Evolutionary conservation across 2,329 filamentous ascomycete genomes (phyloP), one percentile per base, ranked within the genome.

Genomic region (Daldinia sp.): DNA sequence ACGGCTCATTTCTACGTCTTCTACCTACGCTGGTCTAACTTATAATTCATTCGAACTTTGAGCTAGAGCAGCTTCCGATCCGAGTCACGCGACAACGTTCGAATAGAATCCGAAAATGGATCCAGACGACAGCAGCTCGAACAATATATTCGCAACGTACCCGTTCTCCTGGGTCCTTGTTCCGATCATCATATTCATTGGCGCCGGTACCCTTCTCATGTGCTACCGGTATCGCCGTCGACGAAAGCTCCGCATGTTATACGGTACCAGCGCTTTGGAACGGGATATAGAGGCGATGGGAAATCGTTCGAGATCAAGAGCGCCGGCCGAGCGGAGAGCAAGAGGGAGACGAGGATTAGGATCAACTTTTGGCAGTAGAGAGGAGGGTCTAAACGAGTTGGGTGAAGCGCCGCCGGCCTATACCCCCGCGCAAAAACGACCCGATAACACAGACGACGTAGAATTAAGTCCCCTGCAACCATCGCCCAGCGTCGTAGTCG

Each of bases 351-450:
- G 59, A 17, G 51, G 55, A 21, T 50, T 54, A 19, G 68, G 60
- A 2, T 54, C 68, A 13, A 68, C 65, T 10, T n/a, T 66, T 13
- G 64, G 61, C 6, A 73, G 70, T 34, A 66, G 68, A 25, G 73
- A 75, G 30, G 73, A 76, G 52, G 74, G 74, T 1, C 64, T 76
- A 39, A 75, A 76, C 30, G 73, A 76, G 61, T 55, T 74, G 3
- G 74, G 74, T 35, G 74, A 76, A 58, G 73, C 74, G 5, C 74
- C 74, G 8, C 74, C 74, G 9, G 72, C 71, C 9, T 76, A 76
- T 41, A 69, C 68, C 4, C 61, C 70, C 30, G 52, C 57, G 15
- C 66, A 68, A 3, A 71, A 69, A 39, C 66, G 65, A 29, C 58
- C 61, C 13, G 61, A 61, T 27, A 50, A 63, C 21, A 53, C 51